Conservation (phyloP, 2,329 filamentous ascomycete species). For the Fusarium robinianum region DNA sequence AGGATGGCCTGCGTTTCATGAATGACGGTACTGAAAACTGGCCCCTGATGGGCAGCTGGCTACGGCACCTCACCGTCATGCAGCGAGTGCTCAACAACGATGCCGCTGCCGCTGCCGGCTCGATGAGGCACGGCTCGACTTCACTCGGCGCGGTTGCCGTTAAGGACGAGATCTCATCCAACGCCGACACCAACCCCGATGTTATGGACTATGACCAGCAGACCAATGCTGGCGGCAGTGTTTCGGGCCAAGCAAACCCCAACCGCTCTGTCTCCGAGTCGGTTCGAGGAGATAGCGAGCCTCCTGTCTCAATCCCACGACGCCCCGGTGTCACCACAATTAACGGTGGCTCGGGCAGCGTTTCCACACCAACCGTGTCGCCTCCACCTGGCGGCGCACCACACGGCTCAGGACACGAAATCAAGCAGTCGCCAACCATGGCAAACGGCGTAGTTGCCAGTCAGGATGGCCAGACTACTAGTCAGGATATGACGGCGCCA, state of each 20-base stretch:
- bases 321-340: conserved; percentile 62
- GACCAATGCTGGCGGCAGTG: conserved; percentile 26
- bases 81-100: conserved; percentile 62
- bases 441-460: conserved; percentile 39
- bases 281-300: conserved; percentile 57
- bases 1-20: conserved; percentile 63
- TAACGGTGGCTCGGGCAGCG: conserved; percentile 58
- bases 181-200: conserved; percentile 59
- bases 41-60: conserved; percentile 63
- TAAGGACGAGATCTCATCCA: conserved; percentile 61
- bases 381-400: conserved; percentile 43
- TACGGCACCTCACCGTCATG: conserved; percentile 64
- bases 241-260: conserved; percentile 38
- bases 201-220: conserved; percentile 62
- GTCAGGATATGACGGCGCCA: conserved; percentile 60
- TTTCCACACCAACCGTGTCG: conserved; percentile 53
- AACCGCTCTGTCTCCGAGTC: conserved; percentile 46
- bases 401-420: conserved; percentile 37
- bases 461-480: conserved; percentile 43
- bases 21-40: conserved; percentile 62
- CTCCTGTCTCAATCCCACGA: conserved; percentile 52
- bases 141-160: conserved; percentile 41
- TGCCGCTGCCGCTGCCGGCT: conserved; percentile 44
- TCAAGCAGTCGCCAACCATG: conserved; percentile 45
- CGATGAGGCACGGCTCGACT: conserved; percentile 43